phyloP scores from a whole-genome alignment of 2,329 filamentous ascomycete species.

The Grosmannia serpens region DNA sequence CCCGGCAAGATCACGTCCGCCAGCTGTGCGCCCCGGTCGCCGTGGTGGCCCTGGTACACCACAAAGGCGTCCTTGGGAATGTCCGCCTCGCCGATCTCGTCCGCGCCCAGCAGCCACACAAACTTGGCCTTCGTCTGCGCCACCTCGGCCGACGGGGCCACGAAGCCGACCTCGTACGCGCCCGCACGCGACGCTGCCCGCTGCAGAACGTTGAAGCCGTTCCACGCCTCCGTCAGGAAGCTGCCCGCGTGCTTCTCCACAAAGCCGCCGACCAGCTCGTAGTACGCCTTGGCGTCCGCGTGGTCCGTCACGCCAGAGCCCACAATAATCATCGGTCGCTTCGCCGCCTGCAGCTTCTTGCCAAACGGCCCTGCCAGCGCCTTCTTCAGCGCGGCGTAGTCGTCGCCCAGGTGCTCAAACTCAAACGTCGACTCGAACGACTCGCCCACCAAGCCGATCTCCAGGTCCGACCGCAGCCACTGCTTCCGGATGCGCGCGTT shows the following conservation, averaged over 20 bases:
- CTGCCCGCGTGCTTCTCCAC: conserved; percentile 86
- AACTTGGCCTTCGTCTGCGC: conserved; percentile 86
- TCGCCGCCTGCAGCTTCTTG: conserved; percentile 78
- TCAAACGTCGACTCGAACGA: conserved; percentile 90
- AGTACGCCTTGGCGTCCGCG: conserved; percentile 81
- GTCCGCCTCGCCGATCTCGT: conserved; percentile 75
- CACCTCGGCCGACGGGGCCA: conserved; percentile 68
- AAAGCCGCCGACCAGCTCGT: conserved; percentile 80
- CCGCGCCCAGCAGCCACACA: conserved; percentile 90
- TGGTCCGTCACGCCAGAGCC: conserved; percentile 90
- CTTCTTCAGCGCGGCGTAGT: conserved; percentile 70
- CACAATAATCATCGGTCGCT: conserved; percentile 93
- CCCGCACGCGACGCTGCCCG: conserved; percentile 83
- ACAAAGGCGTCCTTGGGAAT: conserved; percentile 95
- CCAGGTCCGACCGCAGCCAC: conserved; percentile 88
- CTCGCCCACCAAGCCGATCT: conserved; percentile 86
- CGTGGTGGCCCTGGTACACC: conserved; percentile 96
- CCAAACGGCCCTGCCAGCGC: conserved; percentile 80
- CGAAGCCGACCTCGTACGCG: conserved; percentile 93
- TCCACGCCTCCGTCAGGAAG: conserved; percentile 86
- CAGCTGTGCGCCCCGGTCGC: conserved; percentile 83
- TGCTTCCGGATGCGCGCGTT: conserved; percentile 97
- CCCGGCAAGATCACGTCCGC: conserved; percentile 91
- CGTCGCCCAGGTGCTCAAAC: conserved; percentile 77
- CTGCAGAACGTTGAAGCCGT: conserved; percentile 95